These are phyloP conservation scores for Abortiporus biennis DNA, from an alignment of 1,284 basidiomycete species.

Conservation along the genomic window DNA sequence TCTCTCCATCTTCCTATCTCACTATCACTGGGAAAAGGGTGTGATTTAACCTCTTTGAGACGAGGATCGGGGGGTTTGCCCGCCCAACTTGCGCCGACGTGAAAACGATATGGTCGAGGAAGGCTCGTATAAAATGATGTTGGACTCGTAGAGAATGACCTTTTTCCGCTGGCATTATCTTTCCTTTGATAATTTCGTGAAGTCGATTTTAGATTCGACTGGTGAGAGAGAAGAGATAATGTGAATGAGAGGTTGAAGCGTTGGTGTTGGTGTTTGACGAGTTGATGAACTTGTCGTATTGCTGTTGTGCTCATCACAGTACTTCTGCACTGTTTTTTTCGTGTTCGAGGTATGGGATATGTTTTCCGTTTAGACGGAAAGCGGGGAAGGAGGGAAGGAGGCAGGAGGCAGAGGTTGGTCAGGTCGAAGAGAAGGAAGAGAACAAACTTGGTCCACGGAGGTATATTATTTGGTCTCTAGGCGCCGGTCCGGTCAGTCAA, in stretches of 20 bases:
- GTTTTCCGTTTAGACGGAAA: not conserved
- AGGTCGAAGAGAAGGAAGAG: no score
- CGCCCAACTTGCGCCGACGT: slow-evolving; percentile 70
- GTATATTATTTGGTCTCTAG: no score
- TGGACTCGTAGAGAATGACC: no score
- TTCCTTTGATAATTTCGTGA: no score
- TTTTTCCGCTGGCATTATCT: no score
- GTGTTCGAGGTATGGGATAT: not conserved
- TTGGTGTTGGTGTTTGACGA: no score
- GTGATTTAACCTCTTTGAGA: slow-evolving; percentile 23
- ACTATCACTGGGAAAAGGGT: slow-evolving; percentile 58
- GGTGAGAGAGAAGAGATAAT: no score
- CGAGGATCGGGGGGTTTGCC: slow-evolving; percentile 57
- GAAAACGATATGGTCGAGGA: slow-evolving; percentile 25
- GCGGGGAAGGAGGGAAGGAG: not conserved
- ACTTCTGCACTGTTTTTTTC: not conserved
- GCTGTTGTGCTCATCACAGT: not conserved
- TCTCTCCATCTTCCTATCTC: slow-evolving; percentile 73
- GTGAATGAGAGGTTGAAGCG: no score
- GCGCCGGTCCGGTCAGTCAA: no score
- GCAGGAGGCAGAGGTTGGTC: no score
- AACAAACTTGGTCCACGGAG: no score
- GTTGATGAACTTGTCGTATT: not conserved
- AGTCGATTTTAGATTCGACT: no score
- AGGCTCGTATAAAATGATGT: slow-evolving; percentile 13